Conservation (phyloP, 2,329 filamentous ascomycete species). For the Parascedosporium putredinis region DNA sequence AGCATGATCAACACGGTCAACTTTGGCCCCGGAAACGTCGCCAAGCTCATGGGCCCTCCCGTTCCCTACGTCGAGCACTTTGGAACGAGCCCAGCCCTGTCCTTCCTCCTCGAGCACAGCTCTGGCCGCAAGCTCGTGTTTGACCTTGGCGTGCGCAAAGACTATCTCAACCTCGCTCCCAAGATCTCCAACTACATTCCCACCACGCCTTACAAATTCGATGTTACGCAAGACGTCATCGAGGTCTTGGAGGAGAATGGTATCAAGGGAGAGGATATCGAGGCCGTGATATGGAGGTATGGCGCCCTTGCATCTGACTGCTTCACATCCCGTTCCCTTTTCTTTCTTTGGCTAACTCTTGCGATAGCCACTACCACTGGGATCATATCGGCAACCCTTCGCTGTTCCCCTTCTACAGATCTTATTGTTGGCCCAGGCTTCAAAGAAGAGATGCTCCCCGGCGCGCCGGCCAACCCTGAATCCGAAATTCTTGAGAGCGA, state of each 20-base stretch:
- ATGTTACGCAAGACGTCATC: constrained; percentile 15
- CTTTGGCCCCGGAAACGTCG: constrained; percentile 26
- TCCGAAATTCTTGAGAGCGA: constrained; percentile 23
- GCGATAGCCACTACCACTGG: constrained; percentile 32
- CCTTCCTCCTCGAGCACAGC: constrained; percentile 19
- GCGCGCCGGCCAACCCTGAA: constrained; percentile 26
- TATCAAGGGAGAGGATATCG: constrained; percentile 1
- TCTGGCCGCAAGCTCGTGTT: constrained; percentile 19
- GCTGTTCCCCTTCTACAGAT: constrained; percentile 31
- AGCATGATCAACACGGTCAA: constrained; percentile 27
- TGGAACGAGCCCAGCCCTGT: constrained; percentile 17
- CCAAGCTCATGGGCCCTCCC: constrained; percentile 26
- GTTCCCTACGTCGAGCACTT: constrained; percentile 23
- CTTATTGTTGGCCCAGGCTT: constrained; percentile 43
- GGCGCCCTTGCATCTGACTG: too few relatives aligned
- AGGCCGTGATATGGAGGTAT: neutral
- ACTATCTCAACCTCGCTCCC: constrained; percentile 17
- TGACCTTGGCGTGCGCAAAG: constrained; percentile 20
- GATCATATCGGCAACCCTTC: constrained; percentile 40
- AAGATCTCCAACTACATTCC: constrained; percentile 17
- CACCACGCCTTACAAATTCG: constrained; percentile 16
- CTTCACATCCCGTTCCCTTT: too few relatives aligned
- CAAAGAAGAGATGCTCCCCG: constrained; percentile 32
- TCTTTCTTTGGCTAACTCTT: neutral
- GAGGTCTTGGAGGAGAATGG: constrained; percentile 14